A percentile compares a stretch with the other conserved stretches of the same genome.
Evolutionary conservation across 305 asterid species (phyloP).

Genomic region (Fraxinus sp.): DNA sequence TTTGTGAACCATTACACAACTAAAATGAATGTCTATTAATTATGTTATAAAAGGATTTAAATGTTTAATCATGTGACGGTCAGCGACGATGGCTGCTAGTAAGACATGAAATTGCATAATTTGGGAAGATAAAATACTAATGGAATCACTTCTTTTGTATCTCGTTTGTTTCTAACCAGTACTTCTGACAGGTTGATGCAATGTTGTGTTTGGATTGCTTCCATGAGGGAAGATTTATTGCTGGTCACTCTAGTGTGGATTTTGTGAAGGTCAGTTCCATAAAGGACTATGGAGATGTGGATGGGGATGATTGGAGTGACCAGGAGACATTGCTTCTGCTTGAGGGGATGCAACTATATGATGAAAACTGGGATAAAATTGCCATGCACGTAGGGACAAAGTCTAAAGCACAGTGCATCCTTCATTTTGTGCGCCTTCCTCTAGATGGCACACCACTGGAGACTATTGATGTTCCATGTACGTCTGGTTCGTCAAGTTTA

Average conservation of each 20-base stretch:
- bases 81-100: slow-evolving; percentile 9
- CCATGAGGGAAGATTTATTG: slow-evolving; percentile 80
- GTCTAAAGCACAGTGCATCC: slow-evolving; percentile 94
- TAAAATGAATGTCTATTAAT: not conserved
- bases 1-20: not conserved
- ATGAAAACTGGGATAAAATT: slow-evolving; percentile 88
- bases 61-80: not conserved
- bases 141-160: slow-evolving; percentile 9
- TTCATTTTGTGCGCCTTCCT: slow-evolving; percentile 90
- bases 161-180: slow-evolving; percentile 25
- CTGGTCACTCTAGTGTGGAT: slow-evolving; percentile 95
- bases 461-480: slow-evolving; percentile 67
- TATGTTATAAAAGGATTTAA: not conserved
- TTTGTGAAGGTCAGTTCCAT: slow-evolving; percentile 66
- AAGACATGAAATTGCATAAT: not conserved
- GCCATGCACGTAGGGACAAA: slow-evolving; percentile 93
- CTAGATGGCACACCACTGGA: slow-evolving; percentile 63
- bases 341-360: slow-evolving; percentile 80
- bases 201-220: slow-evolving; percentile 84
- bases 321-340: slow-evolving; percentile 87
- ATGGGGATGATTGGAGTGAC: slow-evolving; percentile 90
- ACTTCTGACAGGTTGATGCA: slow-evolving; percentile 65
- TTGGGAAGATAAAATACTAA: not conserved
- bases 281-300: slow-evolving; percentile 65
- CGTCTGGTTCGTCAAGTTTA: slow-evolving; percentile 47